Evolutionary conservation across 331 rosid genomes (phyloP).

Genomic region (Telfairia occidentalis): DNA sequence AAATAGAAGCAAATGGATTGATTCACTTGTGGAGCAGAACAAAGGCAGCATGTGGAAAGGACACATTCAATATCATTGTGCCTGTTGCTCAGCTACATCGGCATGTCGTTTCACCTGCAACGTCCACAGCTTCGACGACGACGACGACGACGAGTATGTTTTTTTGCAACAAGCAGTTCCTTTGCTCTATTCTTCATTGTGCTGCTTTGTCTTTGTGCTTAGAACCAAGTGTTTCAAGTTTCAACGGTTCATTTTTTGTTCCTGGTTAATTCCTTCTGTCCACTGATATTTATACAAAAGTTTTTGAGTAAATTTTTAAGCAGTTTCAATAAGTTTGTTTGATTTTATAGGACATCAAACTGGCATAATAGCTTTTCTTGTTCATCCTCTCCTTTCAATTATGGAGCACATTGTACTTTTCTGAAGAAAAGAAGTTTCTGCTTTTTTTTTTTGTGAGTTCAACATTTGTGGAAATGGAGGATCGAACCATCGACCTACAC

Average conservation of each 20-base stretch:
- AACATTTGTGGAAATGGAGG: too few relatives aligned
- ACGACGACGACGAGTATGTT: neutral
- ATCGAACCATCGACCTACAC: too few relatives aligned
- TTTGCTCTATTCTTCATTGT: neutral
- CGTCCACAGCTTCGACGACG: neutral
- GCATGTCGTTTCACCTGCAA: neutral
- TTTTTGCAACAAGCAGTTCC: neutral
- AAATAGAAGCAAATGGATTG: slow-evolving; percentile 24
- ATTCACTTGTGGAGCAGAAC: neutral
- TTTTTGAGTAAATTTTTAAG: neutral
- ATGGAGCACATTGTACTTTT: neutral
- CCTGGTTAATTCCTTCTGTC: neutral
- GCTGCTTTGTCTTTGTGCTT: neutral
- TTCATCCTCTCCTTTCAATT: neutral
- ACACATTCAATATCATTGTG: neutral
- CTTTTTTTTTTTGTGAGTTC: too few relatives aligned
- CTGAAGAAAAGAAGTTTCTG: neutral
- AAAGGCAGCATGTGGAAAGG: slow-evolving; percentile 16
- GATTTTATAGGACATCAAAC: neutral
- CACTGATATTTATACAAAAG: neutral
- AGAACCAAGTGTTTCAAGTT: neutral
- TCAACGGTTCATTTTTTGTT: neutral
- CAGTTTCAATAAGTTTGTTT: neutral
- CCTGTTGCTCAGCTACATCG: neutral
- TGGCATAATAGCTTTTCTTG: neutral